Percentiles rank a stretch among this genome's conserved stretches.
These are phyloP conservation scores for Calonectria hongkongensis DNA, from an alignment of 2,329 filamentous ascomycete genomes.

Conservation along the genomic window DNA sequence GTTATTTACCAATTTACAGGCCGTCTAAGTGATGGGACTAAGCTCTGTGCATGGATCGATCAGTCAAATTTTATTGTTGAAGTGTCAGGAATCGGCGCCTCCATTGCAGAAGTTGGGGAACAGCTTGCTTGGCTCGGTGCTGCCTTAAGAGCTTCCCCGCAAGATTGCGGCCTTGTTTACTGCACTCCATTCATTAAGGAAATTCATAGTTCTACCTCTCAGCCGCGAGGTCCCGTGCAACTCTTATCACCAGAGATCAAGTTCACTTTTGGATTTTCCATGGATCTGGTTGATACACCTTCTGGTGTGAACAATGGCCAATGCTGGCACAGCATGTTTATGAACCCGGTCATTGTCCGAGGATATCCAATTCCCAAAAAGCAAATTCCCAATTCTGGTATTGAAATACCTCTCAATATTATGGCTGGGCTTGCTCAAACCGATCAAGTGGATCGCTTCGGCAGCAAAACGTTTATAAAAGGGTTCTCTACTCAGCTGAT, in stretches of 20 bases:
- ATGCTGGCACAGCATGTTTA: slow-evolving; percentile 39
- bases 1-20: neutral
- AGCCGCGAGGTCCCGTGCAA: too few species aligned
- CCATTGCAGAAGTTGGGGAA: slow-evolving; percentile 33
- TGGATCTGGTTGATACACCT: neutral
- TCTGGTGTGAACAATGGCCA: neutral
- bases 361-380: slow-evolving; percentile 36
- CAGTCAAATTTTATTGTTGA: neutral
- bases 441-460: slow-evolving; percentile 19
- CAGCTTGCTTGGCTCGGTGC: slow-evolving; percentile 35
- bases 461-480: slow-evolving; percentile 32
- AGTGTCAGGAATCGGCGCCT: neutral
- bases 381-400: neutral
- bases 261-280: neutral
- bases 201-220: neutral
- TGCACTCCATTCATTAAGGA: neutral
- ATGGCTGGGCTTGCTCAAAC: slow-evolving; percentile 37
- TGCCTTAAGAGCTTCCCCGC: slow-evolving; percentile 6
- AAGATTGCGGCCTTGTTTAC: neutral
- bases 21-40: neutral
- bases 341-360: slow-evolving; percentile 29
- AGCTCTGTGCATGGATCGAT: neutral
- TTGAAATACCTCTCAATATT: slow-evolving; percentile 37
- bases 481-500: slow-evolving; percentile 40
- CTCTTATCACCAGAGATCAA: neutral